Evolutionary conservation across 441 rosid genomes (phyloP), one percentile per base, ranked within the genome.

Genomic region (Aquilaria agallochum): DNA sequence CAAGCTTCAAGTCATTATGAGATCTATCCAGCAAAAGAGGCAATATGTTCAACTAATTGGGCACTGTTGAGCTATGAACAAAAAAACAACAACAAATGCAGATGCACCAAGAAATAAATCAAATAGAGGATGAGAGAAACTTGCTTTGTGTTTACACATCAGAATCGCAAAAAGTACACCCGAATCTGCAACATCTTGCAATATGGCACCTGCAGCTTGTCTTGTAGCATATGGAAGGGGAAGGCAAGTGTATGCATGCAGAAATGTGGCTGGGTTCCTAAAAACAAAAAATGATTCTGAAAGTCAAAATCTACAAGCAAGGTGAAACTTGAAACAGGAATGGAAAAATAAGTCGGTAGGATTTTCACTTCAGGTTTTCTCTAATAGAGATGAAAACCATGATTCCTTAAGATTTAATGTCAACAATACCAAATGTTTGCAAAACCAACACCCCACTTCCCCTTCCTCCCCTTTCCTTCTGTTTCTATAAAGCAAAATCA

Each of bases 221-320:
- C 99, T 88, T 79, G 93, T 81, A 47, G 85, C 86, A 74, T 80
- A 81, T 50, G 89, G 82, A 74, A 95, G 95, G 62, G 99, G 98
- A 81, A 95, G 98, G 76, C 99, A 95, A 57, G 99, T 85, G 76
- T 95, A 92, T 54, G 97, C 97, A 83, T 89, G 98, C 68, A 95
- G 93, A 86, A 95, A 95, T 44, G 98, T 80, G 59, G 97, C 97
- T 9, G 95, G 95, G 59, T 88, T 92, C 96, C 99, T 92, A 69
- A 15, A 27, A 57, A 65, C 1, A 54, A 54, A 50, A 51, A 36
- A 65, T 33, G 40, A 2, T 14, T 20, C 42, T 40, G 5, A 33
- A 47, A 32, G 13, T 54, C 31, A 53, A 14, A 50, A 46, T 3
- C 47, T 44, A 20, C 15, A 31, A 40, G 48, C 56, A 63, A 57